Conservation (phyloP, 495 filamentous ascomycete species). For the Tuber microsphaerosporum region DNA sequence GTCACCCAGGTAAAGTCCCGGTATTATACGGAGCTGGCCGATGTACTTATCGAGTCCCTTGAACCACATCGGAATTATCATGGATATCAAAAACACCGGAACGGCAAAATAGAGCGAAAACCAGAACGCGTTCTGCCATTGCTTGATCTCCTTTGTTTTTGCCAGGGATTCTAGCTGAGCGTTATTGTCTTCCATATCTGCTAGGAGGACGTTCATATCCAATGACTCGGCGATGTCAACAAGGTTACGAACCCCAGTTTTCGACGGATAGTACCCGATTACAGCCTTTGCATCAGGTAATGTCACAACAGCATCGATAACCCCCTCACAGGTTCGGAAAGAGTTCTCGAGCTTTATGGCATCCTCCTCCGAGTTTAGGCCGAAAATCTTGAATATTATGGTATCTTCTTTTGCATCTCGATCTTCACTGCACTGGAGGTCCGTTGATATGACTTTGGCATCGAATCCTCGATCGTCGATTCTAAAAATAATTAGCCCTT, state of each 20-base stretch:
- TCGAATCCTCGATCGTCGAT: conserved; percentile 92
- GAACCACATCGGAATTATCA: conserved; percentile 77
- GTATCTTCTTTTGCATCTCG: conserved; percentile 49
- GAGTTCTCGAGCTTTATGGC: conserved; percentile 65
- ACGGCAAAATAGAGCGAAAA: conserved; percentile 72
- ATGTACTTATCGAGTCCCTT: conserved; percentile 43
- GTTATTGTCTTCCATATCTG: conserved; percentile 90
- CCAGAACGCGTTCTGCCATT: conserved; percentile 76
- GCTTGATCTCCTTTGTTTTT: conserved; percentile 91
- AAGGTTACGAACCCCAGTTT: conserved; percentile 70
- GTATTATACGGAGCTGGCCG: conserved; percentile 55
- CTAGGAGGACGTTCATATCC: conserved; percentile 80
- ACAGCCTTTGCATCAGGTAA: conserved; percentile 60
- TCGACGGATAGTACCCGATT: conserved; percentile 61
- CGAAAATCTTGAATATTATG: conserved; percentile 72
- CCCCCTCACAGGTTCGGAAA: conserved; percentile 59
- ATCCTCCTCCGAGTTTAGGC: conserved; percentile 60
- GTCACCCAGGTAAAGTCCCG: conserved; percentile 82
- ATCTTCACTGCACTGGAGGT: conserved; percentile 46
- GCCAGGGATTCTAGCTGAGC: conserved; percentile 91
- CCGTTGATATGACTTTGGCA: conserved; percentile 66
- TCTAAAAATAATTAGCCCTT: conserved; percentile 47
- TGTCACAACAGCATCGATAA: conserved; percentile 65
- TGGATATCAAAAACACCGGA: conserved; percentile 86
- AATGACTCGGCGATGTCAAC: conserved; percentile 72